Conservation (phyloP, 176 grass and related monocot species). For the Eragrostis curvula region DNA sequence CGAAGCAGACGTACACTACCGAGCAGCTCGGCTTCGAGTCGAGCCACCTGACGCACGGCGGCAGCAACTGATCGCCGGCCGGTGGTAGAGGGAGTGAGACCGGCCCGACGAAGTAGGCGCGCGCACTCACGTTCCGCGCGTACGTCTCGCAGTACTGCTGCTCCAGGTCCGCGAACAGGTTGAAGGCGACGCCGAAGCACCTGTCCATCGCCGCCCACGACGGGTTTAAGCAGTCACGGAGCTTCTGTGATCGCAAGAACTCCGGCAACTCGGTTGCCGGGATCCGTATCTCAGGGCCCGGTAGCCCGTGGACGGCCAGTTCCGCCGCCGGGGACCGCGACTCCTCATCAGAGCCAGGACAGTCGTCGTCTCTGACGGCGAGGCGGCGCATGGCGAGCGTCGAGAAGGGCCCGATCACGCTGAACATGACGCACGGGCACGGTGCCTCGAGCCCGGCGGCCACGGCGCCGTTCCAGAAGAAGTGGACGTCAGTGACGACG, state of each 20-base stretch:
- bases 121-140: too few relatives aligned
- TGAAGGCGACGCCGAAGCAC: conserved; percentile 7
- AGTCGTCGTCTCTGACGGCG: too few relatives aligned
- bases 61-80: neutral
- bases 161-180: conserved; percentile 36
- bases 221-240: too few relatives aligned
- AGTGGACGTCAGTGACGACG: conserved; percentile 31
- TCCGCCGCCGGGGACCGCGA: neutral
- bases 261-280: conserved; percentile 34
- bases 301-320: neutral
- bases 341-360: neutral
- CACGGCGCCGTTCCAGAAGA: conserved; percentile 15
- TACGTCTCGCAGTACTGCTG: conserved; percentile 30
- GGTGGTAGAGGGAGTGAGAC: neutral
- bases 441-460: conserved; percentile 1
- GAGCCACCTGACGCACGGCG: conserved; percentile 39
- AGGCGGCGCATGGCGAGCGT: conserved; percentile 27
- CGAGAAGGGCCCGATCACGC: conserved; percentile 24
- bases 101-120: conserved; percentile 36
- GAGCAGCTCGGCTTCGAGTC: conserved; percentile 5
- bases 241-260: neutral
- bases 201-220: neutral
- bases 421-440: conserved; percentile 18
- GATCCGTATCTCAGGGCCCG: conserved; percentile 10
- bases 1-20: conserved; percentile 48